Conservation (phyloP, 495 filamentous ascomycete species). For the Penicillium ucsense region DNA sequence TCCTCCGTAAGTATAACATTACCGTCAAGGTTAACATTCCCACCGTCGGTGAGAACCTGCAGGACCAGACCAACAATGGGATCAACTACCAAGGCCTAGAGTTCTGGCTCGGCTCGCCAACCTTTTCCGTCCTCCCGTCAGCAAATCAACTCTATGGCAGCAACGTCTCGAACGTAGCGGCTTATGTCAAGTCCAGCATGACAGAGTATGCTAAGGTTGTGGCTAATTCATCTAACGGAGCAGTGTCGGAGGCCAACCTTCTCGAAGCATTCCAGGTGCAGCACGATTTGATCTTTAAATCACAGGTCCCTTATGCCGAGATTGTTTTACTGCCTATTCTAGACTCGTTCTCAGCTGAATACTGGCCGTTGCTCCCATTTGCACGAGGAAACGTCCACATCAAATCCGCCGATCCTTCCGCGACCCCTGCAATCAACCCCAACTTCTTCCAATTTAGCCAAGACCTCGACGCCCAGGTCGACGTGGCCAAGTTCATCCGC, state of each 20-base stretch:
- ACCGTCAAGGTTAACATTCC: conserved; percentile 28
- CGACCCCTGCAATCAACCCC: conserved; percentile 14
- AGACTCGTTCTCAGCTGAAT: conserved; percentile 18
- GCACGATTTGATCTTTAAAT: conserved; percentile 33
- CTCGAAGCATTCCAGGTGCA: conserved; percentile 27
- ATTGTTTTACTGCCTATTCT: conserved; percentile 17
- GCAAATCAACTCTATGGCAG: conserved; percentile 17
- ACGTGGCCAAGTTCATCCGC: conserved; percentile 16
- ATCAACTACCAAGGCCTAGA: conserved; percentile 10
- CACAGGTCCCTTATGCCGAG: conserved; percentile 31
- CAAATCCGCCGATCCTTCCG: conserved; percentile 8
- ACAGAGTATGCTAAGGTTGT: conserved; percentile 19
- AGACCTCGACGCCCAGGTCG: conserved; percentile 12
- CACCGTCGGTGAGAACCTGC: conserved; percentile 39
- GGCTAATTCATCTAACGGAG: conserved; percentile 18
- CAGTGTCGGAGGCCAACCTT: conserved; percentile 10
- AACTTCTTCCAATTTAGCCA: conserved; percentile 17
- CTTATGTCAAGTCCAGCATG: conserved; percentile 11
- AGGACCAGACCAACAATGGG: conserved; percentile 32
- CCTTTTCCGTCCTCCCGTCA: conserved; percentile 21
- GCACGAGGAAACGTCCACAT: conserved; percentile 40
- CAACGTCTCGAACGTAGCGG: conserved; percentile 13
- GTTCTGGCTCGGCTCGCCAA: conserved; percentile 9
- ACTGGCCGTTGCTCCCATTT: conserved; percentile 32
- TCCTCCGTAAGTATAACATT: conserved; percentile 28